Evolutionary conservation across 2,329 filamentous ascomycete genomes (phyloP).

Genomic region (Pseudocercospora pini-densiflorae): DNA sequence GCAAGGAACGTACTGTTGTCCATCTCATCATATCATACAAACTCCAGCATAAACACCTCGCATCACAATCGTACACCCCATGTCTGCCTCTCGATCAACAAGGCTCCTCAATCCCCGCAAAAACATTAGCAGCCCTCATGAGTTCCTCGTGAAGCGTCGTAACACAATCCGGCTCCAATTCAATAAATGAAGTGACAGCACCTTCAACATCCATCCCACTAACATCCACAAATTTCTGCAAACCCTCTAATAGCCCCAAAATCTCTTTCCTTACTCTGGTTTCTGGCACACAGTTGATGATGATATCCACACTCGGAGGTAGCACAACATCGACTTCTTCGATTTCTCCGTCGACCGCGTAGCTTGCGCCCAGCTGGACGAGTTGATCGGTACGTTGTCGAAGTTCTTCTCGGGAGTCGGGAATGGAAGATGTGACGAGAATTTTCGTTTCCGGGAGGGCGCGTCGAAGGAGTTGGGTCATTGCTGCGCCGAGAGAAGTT

Average conservation of each 20-base stretch:
- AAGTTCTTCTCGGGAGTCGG: background rate
- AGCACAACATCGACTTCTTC: background rate
- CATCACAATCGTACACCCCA: background rate
- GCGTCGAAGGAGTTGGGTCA: conserved; percentile 17
- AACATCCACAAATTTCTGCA: conserved; percentile 14
- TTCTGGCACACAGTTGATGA: conserved; percentile 7
- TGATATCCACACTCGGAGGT: conserved; percentile 19
- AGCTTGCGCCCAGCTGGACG: conserved; percentile 11
- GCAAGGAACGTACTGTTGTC: background rate
- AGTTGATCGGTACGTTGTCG: conserved; percentile 1
- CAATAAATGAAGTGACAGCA: conserved; percentile 7
- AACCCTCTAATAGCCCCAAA: conserved; percentile 12
- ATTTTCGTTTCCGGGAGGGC: conserved; percentile 15
- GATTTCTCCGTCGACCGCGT: conserved; percentile 4
- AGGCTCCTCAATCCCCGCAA: conserved; percentile 7
- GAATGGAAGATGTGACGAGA: background rate
- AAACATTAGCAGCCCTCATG: conserved; percentile 15
- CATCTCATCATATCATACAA: background rate
- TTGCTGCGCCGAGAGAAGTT: conserved; percentile 13
- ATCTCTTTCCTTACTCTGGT: conserved; percentile 1
- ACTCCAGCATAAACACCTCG: background rate
- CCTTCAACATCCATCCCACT: conserved; percentile 14
- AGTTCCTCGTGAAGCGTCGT: conserved; percentile 20
- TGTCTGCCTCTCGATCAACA: background rate
- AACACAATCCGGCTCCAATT: conserved; percentile 19